Evolutionary conservation across 2,329 filamentous ascomycete genomes (phyloP).

Genomic region (Fusarium brachygibbosum): DNA sequence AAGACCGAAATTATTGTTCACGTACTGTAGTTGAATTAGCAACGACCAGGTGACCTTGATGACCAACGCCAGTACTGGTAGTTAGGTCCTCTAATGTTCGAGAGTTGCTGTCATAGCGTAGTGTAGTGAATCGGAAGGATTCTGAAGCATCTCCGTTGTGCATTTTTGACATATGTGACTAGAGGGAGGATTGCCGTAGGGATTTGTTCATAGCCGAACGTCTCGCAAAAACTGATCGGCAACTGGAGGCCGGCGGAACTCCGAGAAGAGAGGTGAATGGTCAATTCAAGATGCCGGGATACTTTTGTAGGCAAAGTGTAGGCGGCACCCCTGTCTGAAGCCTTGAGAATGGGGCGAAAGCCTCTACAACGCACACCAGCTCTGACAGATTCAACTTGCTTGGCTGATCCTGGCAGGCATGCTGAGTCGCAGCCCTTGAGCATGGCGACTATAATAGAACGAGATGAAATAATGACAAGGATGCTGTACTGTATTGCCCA

Average conservation of each 20-base stretch:
- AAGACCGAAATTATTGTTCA: background rate
- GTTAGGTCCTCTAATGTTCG: conserved; percentile 5
- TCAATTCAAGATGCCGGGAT: conserved; percentile 28
- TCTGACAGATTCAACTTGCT: conserved; percentile 36
- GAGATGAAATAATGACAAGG: conserved; percentile 35
- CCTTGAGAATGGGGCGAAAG: conserved; percentile 26
- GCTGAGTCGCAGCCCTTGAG: conserved; percentile 43
- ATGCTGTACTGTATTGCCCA: background rate
- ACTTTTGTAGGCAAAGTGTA: conserved; percentile 37
- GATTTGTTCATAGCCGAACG: conserved; percentile 39
- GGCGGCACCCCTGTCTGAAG: conserved; percentile 22
- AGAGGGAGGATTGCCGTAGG: conserved; percentile 42
- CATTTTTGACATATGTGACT: conserved; percentile 41
- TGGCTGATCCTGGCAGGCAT: conserved; percentile 42
- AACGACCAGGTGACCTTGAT: background rate
- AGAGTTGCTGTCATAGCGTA: conserved; percentile 24
- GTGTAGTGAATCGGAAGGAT: conserved; percentile 23
- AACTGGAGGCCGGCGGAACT: conserved; percentile 36
- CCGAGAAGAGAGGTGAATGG: conserved; percentile 40
- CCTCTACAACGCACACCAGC: conserved; percentile 34
- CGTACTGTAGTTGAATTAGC: background rate
- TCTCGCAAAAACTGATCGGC: conserved; percentile 33
- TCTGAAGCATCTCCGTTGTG: conserved; percentile 33
- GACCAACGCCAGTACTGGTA: background rate
- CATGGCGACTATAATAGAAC: conserved; percentile 41